Evolutionary conservation across 2,329 filamentous ascomycete genomes (phyloP).

Genomic region (Pseudocercospora fijiensis): DNA sequence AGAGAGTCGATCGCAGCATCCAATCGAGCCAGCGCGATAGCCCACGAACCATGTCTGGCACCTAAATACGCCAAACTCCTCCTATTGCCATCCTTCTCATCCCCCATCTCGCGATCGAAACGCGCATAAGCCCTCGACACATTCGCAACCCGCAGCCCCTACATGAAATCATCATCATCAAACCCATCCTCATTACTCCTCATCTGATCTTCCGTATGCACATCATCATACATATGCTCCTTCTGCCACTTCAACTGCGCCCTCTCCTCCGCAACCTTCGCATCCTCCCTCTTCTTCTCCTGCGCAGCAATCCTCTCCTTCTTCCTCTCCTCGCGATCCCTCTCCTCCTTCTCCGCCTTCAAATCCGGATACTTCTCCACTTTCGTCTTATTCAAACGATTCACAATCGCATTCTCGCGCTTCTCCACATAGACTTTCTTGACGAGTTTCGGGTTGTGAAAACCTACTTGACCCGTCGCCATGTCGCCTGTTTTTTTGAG

Average conservation of each 20-base stretch:
- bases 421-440: slow-evolving; percentile 76
- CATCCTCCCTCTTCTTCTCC: slow-evolving; percentile 74
- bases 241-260: slow-evolving; percentile 91
- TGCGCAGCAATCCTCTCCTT: slow-evolving; percentile 64
- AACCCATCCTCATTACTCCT: slow-evolving; percentile 83
- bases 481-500: slow-evolving; percentile 93
- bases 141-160: no score
- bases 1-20: background rate
- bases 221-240: slow-evolving; percentile 95
- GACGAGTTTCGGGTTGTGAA: slow-evolving; percentile 84
- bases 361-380: slow-evolving; percentile 85
- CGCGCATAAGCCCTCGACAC: no score
- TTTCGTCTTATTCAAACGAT: slow-evolving; percentile 96
- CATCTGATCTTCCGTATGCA: slow-evolving; percentile 81
- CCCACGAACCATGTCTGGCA: background rate
- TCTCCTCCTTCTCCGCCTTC: slow-evolving; percentile 75
- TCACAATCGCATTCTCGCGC: slow-evolving; percentile 87
- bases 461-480: slow-evolving; percentile 91
- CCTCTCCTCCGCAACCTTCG: slow-evolving; percentile 70
- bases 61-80: background rate
- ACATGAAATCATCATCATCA: slow-evolving; percentile 87
- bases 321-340: slow-evolving; percentile 68
- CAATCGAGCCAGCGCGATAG: background rate
- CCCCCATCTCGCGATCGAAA: background rate
- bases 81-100: background rate